Evolutionary conservation across 2,329 filamentous ascomycete species (phyloP), one percentile per base, ranked within the genome.

Genomic region (Dothideomycetes sp.): DNA sequence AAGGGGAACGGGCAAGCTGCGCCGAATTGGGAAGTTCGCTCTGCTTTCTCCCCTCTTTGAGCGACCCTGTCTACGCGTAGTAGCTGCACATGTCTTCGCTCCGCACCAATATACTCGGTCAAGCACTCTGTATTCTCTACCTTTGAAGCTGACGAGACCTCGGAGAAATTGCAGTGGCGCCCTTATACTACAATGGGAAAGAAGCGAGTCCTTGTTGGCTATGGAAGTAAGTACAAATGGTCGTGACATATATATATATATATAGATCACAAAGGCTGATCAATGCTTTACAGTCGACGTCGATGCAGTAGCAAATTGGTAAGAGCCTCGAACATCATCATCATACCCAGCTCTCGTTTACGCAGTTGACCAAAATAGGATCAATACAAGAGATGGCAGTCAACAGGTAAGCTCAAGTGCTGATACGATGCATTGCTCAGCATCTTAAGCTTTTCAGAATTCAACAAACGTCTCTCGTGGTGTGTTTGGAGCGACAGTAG

Each of bases 401-500:
- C 46, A 52, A n/a, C n/a, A n/a, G n/a, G n/a, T n/a, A n/a, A n/a
- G n/a, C n/a, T n/a, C n/a, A n/a, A n/a, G n/a, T n/a, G n/a, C n/a
- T n/a, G n/a, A n/a, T n/a, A n/a, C n/a, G n/a, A n/a, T n/a, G n/a
- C n/a, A n/a, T n/a, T n/a, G n/a, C n/a, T n/a, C n/a, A n/a, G n/a
- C n/a, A n/a, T n/a, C n/a, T n/a, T n/a, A n/a, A n/a, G n/a, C n/a
- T n/a, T n/a, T n/a, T 3, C 55, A 60, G 5, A 62, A 65, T 41
- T 54, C 61, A 2, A 63, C 60, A 2, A 59, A 62, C 37, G 47
- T 63, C 31, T 62, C 58, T 7, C 53, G 60, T 18, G 61, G 60
- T 38, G 48, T 65, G 31, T 65, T 57, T 42, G 62, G 60, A 19
- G 62, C 61, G 2, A 63, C 59, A 2, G 55, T 63, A 2, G 61